phyloP scores from a whole-genome alignment of 148 eudicot genomes.

The Tetragonia tetragonoides region DNA sequence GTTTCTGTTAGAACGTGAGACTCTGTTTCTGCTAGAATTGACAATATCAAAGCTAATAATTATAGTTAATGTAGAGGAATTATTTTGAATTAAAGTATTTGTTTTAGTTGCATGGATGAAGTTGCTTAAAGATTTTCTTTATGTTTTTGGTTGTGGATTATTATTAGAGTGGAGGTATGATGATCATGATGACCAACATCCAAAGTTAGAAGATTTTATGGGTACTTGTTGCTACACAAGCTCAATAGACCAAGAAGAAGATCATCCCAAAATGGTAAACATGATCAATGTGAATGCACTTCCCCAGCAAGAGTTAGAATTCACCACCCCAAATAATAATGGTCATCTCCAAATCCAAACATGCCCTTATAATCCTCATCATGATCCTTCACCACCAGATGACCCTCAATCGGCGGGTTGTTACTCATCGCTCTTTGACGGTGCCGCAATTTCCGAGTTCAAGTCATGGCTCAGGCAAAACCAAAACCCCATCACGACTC shows the following conservation, averaged over 20 bases:
- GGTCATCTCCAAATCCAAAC: slow-evolving; percentile 14
- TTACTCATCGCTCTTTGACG: slow-evolving; percentile 25
- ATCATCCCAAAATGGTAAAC: slow-evolving; percentile 17
- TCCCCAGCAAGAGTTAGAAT: slow-evolving; percentile 14
- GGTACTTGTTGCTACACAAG: slow-evolving; percentile 25
- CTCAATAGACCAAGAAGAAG: slow-evolving; percentile 12
- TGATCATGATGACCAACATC: slow-evolving; percentile 18
- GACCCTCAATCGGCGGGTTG: not conserved
- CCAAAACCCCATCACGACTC: not conserved
- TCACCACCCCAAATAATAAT: not conserved
- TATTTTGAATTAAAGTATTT: no score
- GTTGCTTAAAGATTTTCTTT: no score
- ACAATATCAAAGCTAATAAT: no score
- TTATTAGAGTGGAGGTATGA: slow-evolving; percentile 35
- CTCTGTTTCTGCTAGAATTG: no score
- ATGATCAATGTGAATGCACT: slow-evolving; percentile 23
- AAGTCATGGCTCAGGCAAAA: slow-evolving; percentile 52
- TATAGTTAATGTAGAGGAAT: no score
- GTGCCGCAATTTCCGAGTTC: slow-evolving; percentile 34
- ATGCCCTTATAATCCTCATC: slow-evolving; percentile 9
- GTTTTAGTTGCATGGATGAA: no score
- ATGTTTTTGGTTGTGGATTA: no score
- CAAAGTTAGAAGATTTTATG: slow-evolving; percentile 35
- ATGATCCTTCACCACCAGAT: not conserved
- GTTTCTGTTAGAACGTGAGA: no score